Conservation (phyloP, 495 filamentous ascomycete species). For the Tuber brumale region DNA sequence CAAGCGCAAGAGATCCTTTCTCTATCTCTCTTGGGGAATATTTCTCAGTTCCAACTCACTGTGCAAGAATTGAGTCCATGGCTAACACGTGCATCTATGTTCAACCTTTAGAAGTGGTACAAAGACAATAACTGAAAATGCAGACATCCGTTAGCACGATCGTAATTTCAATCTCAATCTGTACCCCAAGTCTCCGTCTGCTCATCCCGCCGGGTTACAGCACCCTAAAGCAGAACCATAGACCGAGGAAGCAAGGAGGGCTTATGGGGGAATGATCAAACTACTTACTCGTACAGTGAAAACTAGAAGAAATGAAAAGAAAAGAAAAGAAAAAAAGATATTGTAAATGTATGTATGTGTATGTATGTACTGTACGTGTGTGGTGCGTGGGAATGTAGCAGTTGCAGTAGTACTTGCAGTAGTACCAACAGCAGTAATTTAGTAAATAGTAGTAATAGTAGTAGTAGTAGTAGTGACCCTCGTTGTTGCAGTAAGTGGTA, state of each 20-base stretch:
- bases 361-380: not conserved
- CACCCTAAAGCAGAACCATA: constrained; percentile 33
- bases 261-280: constrained; percentile 1
- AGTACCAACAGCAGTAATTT: not conserved
- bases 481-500: not conserved
- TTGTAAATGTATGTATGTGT: constrained; percentile 25
- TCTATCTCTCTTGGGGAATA: not conserved
- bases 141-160: constrained; percentile 39
- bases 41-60: constrained; percentile 23
- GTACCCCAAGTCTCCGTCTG: constrained; percentile 29
- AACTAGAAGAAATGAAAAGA: constrained; percentile 13
- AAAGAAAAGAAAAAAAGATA: constrained; percentile 18
- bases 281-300: constrained; percentile 3
- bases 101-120: constrained; percentile 30
- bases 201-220: constrained; percentile 22
- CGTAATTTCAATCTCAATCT: constrained; percentile 30
- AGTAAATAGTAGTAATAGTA: not conserved
- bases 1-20: not conserved
- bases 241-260: constrained; percentile 36
- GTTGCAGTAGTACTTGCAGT: not conserved
- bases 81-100: constrained; percentile 33
- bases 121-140: constrained; percentile 38
- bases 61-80: constrained; percentile 39
- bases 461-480: not conserved
- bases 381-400: not conserved